These are phyloP conservation scores for Tolypocladium tundrense DNA, from an alignment of 2,329 filamentous ascomycete species.

Conservation along the genomic window DNA sequence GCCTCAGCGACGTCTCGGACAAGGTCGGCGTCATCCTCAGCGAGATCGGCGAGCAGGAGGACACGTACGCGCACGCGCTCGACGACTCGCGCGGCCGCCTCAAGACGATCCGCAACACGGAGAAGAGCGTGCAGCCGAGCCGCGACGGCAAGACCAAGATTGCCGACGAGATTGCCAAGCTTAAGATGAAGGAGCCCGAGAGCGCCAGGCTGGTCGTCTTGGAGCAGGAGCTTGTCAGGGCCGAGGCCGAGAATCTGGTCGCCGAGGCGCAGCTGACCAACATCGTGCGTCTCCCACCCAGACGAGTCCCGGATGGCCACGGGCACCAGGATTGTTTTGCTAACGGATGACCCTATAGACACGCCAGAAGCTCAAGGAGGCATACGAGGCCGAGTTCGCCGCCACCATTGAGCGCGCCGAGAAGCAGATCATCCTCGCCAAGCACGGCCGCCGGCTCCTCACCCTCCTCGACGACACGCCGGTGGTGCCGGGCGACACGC, in stretches of 20 bases:
- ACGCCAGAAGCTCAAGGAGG: constrained; percentile 90
- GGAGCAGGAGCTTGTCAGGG: constrained; percentile 92
- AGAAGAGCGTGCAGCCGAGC: constrained; percentile 88
- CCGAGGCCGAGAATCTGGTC: constrained; percentile 91
- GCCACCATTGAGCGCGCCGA: constrained; percentile 92
- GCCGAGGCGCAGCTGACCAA: constrained; percentile 96
- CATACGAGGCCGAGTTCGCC: constrained; percentile 78
- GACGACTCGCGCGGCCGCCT: constrained; percentile 75
- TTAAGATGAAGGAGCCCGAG: constrained; percentile 87
- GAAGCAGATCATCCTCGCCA: constrained; percentile 91
- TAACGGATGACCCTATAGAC: constrained; percentile 44
- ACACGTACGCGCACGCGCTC: constrained; percentile 72
- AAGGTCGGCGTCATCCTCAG: constrained; percentile 89
- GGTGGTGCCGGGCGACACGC: constrained; percentile 74
- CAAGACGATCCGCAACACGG: constrained; percentile 91
- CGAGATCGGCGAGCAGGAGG: constrained; percentile 91
- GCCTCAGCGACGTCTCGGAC: constrained; percentile 82
- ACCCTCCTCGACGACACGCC: constrained; percentile 83
- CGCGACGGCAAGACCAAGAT: constrained; percentile 82
- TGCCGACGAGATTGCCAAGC: constrained; percentile 79
- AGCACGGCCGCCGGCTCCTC: constrained; percentile 77
- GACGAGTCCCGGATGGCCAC: neutral
- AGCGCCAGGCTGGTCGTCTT: constrained; percentile 71
- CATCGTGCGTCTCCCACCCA: constrained; percentile 49
- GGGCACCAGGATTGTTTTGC: neutral